Conservation (phyloP, 768 basidiomycete species). For the Auricularia heimuer region DNA sequence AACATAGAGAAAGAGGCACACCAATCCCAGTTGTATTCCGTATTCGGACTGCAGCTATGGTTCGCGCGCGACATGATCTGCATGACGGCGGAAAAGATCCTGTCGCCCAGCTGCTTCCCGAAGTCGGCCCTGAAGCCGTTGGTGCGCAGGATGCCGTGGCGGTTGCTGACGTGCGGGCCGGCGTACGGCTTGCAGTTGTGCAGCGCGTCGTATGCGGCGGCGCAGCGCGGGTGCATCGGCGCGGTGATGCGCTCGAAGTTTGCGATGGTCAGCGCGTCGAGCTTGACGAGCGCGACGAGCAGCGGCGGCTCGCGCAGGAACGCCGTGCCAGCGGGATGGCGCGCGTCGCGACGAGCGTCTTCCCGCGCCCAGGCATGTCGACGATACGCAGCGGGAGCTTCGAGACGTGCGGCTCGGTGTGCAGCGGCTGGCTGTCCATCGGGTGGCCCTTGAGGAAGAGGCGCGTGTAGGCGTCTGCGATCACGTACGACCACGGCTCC, state of each 20-base stretch:
- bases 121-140: no score
- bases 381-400: slow-evolving; percentile 21
- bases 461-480: background rate
- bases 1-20: no score
- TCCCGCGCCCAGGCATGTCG: slow-evolving; percentile 45
- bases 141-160: no score
- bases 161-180: no score
- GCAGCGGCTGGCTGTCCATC: background rate
- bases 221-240: no score
- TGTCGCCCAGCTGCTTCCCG: no score
- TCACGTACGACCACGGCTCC: background rate
- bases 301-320: slow-evolving; percentile 20
- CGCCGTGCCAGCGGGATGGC: slow-evolving; percentile 28
- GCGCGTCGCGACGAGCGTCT: slow-evolving; percentile 41
- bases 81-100: no score
- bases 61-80: no score
- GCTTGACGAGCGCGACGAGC: slow-evolving; percentile 12
- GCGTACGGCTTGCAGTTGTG: no score
- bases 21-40: no score
- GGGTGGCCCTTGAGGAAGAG: background rate
- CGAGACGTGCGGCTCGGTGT: background rate
- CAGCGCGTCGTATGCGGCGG: no score
- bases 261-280: background rate
- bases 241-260: background rate
- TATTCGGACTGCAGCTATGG: no score